Base-by-base conservation (phyloP, 2,329 filamentous ascomycete genomes). In the Cephalotrichum gorgonifer region DNA sequence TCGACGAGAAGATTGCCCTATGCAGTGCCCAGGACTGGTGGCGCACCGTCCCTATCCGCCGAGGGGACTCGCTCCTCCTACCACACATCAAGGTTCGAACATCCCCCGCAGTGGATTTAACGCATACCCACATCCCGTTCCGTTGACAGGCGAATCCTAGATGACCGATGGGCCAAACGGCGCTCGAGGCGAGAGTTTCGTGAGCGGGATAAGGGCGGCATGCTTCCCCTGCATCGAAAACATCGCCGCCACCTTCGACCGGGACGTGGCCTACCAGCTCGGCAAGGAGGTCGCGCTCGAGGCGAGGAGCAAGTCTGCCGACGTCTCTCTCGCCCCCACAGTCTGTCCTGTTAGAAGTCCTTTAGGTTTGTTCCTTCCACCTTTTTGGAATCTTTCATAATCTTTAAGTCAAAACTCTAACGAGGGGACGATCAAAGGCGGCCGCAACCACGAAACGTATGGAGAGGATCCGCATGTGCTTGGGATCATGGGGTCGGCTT, bases 241-340 rank as follows among this genome's bases (percentile, higher is more conserved):
- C 35, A 54, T 85, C 43, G 81, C 79, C 4, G 77, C 81, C 9
- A 83, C 79, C 8, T 85, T 79, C 68, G 79, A 85, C 55, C 55
- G 67, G 2, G 72, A 78, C 4, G 64, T 84, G 17, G 70, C 83
- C 28, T 63, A 74, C 43, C 63, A 74, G 46, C 71, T 81, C 20
- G 81, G 81, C 12, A 64, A 69, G 14, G 65, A 79, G 17, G 72
- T 85, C 50, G 81, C 74, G n/a, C 70, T 77, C 23, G 82, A 68
- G 42, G 57, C 61, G 1, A 55, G 57, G 14, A 58, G 56, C 47
- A 90, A 90, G 64, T 83, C 82, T 46, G 75, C 84, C 8, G 82
- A 88, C 56, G 75, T 86, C 15, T 78, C 85, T 55, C 71, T 90
- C 9, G 86, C 83, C 2, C 86, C 86, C 1, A 76, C 73, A 0